phyloP scores from a whole-genome alignment of 2,329 filamentous ascomycete genomes.

The Cyphellophora attinorum region DNA sequence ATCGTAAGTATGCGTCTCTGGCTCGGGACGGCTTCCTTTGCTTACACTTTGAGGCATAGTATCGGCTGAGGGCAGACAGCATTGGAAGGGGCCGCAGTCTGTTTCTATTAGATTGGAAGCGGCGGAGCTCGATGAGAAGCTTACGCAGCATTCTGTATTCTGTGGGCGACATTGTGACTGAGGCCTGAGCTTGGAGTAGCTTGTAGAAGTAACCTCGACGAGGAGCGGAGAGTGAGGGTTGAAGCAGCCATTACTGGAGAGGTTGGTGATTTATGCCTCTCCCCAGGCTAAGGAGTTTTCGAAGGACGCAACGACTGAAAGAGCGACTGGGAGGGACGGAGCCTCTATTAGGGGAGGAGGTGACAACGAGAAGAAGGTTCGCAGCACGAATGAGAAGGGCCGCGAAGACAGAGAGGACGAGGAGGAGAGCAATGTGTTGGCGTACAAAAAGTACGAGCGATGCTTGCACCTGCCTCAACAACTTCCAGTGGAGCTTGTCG shows the following conservation, averaged over 20 bases:
- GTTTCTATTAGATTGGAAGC: constrained; percentile 1
- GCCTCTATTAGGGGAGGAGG: too few species aligned
- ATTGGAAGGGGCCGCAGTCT: constrained; percentile 30
- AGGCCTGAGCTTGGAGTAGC: constrained; percentile 28
- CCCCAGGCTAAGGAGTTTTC: too few species aligned
- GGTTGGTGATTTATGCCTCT: constrained; percentile 4
- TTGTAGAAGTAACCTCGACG: constrained; percentile 33
- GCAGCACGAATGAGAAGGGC: not conserved
- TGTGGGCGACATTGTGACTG: constrained; percentile 32
- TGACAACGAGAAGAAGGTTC: not conserved
- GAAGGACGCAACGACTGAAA: not conserved
- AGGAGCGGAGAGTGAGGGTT: constrained; percentile 35
- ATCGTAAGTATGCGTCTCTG: too few species aligned
- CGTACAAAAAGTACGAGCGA: not conserved
- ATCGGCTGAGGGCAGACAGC: constrained; percentile 52
- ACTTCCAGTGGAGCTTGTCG: too few species aligned
- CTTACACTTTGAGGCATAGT: constrained; percentile 62
- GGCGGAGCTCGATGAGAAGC: constrained; percentile 7
- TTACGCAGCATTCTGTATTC: constrained; percentile 23
- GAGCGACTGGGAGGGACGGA: too few species aligned
- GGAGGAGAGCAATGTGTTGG: not conserved
- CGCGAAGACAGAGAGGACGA: not conserved
- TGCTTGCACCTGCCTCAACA: too few species aligned
- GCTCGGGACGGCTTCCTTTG: constrained; percentile 5
- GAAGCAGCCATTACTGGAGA: constrained; percentile 44